phyloP scores from a whole-genome alignment of 805 yeast genomes.

The Saitoella complicata region DNA sequence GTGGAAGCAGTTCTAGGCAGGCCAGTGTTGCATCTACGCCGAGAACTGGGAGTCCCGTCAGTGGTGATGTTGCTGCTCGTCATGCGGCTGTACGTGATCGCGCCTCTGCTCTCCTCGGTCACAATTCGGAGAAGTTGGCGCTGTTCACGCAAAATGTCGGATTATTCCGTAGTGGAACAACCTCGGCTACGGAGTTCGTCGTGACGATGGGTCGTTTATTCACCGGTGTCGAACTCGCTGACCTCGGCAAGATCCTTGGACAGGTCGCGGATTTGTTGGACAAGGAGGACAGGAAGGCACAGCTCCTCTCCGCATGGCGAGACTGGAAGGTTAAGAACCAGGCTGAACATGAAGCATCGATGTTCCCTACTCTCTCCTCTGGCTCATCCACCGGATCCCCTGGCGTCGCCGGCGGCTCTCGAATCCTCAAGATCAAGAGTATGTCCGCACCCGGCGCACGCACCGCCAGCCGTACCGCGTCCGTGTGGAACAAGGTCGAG shows the following conservation, averaged over 20 bases:
- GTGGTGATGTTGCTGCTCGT: not conserved
- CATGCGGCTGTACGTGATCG: not conserved
- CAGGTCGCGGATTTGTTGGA: not conserved
- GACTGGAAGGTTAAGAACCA: too few species aligned
- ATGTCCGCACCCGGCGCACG: not conserved
- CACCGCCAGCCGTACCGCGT: constrained; percentile 1
- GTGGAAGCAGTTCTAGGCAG: too few species aligned
- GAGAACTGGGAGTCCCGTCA: not conserved
- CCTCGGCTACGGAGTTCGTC: not conserved
- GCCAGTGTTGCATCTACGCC: not conserved
- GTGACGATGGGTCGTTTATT: not conserved
- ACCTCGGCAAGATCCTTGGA: not conserved
- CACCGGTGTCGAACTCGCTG: not conserved
- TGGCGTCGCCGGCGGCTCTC: not conserved
- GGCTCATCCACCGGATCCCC: too few species aligned
- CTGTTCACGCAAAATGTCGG: not conserved
- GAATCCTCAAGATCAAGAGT: not conserved
- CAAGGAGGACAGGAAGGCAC: not conserved
- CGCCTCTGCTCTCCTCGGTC: not conserved
- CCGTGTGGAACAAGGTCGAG: constrained; percentile 2
- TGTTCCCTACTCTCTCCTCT: too few species aligned
- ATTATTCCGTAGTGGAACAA: not conserved
- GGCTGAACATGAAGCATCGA: too few species aligned
- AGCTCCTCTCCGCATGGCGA: not conserved
- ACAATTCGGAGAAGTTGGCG: not conserved